phyloP scores from a whole-genome alignment of 129 eudicot genomes.

The Heracleum sosnowskyi region DNA sequence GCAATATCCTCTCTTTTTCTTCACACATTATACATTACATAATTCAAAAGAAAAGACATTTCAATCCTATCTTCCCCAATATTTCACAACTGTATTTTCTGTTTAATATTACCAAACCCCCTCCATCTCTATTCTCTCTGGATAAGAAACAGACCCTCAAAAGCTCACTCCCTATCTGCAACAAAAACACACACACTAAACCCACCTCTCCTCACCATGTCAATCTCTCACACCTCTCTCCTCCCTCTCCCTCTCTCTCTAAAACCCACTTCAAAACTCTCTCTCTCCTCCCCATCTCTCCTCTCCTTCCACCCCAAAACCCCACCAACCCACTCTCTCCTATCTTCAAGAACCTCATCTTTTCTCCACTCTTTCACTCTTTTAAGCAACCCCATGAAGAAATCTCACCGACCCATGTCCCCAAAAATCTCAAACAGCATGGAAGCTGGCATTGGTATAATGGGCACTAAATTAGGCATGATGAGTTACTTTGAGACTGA shows the following conservation, averaged over 20 bases:
- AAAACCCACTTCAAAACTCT: not conserved
- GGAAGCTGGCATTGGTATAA: conserved; percentile 87
- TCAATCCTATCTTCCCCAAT: too few species aligned
- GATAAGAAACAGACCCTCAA: not conserved
- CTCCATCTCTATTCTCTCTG: not conserved
- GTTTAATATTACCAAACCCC: too few species aligned
- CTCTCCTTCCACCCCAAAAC: conserved; percentile 24
- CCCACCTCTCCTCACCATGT: conserved; percentile 22
- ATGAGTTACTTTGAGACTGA: conserved; percentile 71
- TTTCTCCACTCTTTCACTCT: conserved; percentile 36
- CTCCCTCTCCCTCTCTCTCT: conserved; percentile 5
- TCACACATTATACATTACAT: too few species aligned
- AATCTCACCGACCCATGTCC: conserved; percentile 8
- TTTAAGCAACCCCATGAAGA: conserved; percentile 19
- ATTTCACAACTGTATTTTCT: too few species aligned
- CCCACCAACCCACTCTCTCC: conserved; percentile 18
- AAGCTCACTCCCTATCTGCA: not conserved
- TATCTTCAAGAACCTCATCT: conserved; percentile 31
- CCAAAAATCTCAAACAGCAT: conserved; percentile 25
- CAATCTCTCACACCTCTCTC: conserved; percentile 31
- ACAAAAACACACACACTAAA: not conserved
- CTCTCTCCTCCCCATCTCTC: conserved; percentile 8
- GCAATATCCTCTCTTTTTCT: too few species aligned
- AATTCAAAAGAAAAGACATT: too few species aligned
- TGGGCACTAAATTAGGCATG: conserved; percentile 96